A percentile compares a stretch with the other conserved stretches of the same genome.
These are phyloP conservation scores for Paracoccidioides lutzii DNA, from an alignment of 2,329 filamentous ascomycete species.

Conservation along the genomic window DNA sequence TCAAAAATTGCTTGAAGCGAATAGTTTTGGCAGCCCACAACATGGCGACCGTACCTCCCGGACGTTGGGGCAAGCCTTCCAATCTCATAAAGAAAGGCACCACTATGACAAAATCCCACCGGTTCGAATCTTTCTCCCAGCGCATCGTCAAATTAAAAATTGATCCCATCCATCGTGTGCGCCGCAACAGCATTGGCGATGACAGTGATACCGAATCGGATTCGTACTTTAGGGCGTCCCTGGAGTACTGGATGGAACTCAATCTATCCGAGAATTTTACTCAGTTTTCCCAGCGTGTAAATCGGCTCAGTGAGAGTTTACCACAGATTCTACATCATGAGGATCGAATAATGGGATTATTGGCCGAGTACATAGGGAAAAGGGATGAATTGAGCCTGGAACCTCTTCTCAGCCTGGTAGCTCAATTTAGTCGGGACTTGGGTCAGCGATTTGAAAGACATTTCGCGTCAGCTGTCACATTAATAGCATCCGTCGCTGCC, in stretches of 20 bases:
- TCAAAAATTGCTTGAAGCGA: not conserved
- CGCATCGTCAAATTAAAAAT: constrained; percentile 87
- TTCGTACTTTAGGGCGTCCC: constrained; percentile 73
- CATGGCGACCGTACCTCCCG: constrained; percentile 44
- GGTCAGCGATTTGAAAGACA: constrained; percentile 79
- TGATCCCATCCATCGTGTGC: constrained; percentile 81
- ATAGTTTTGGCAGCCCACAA: constrained; percentile 14
- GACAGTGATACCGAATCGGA: constrained; percentile 62
- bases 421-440: constrained; percentile 88
- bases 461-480: constrained; percentile 60
- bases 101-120: constrained; percentile 65
- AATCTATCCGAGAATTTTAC: constrained; percentile 76
- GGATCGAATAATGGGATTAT: constrained; percentile 63
- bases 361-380: constrained; percentile 63
- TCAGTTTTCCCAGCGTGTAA: constrained; percentile 60
- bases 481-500: constrained; percentile 66
- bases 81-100: constrained; percentile 57
- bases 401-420: constrained; percentile 73
- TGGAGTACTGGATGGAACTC: constrained; percentile 82
- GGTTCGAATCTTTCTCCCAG: constrained; percentile 81
- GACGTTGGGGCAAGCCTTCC: constrained; percentile 55
- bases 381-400: constrained; percentile 72
- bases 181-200: constrained; percentile 65
- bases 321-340: constrained; percentile 87
- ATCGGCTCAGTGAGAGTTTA: constrained; percentile 73